Evolutionary conservation across 2,329 filamentous ascomycete genomes (phyloP), one percentile per base, ranked within the genome.

Genomic region (Aspergillus sclerotialis): DNA sequence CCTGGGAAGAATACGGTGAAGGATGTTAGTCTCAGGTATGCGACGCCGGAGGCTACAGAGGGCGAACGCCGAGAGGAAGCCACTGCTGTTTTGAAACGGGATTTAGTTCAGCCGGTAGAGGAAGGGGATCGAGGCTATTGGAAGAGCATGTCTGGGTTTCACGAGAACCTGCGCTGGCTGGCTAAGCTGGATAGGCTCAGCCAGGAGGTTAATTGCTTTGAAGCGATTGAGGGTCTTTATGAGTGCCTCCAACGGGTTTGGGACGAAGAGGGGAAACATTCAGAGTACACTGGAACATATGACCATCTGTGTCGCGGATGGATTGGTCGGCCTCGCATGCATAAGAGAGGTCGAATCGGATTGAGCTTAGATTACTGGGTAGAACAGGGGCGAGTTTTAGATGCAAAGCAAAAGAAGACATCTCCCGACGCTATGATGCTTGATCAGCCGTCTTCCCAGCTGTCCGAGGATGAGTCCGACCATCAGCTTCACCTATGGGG

Each of bases 131-230:
- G 44, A 4, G 51, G 54, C 13, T 39, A 38, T 13, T 67, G 64
- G 64, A 60, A 59, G 38, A 46, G 47, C 9, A 43, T 67, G 15
- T 43, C 49, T 21, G 54, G 53, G 4, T 69, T 68, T 33, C 55
- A 64, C 38, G 55, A 56, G 37, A 68, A 68, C 40, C 35, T 69
- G 21, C 58, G 58, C 30, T 64, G 64, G 50, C 55, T 69, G 17
- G 61, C 62, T n/a, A 63, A 59, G 23, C 50, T 65, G 35, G 65
- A 69, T 43, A 56, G 57, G 34, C 55, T 67, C 32, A 65, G 64
- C 35, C 54, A 62, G 32, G 60, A 66, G 27, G 57, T 65, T 8
- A 68, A 68, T 30, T 68, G 65, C 28, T 68, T 69, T 30, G 60
- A 67, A 45, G 64, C 65, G 8, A 46, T 67, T n/a, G 63, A 64